These are phyloP conservation scores for Dictyostelium capitatum DNA, from an alignment of 78 protist genomes.

Conservation along the genomic window DNA sequence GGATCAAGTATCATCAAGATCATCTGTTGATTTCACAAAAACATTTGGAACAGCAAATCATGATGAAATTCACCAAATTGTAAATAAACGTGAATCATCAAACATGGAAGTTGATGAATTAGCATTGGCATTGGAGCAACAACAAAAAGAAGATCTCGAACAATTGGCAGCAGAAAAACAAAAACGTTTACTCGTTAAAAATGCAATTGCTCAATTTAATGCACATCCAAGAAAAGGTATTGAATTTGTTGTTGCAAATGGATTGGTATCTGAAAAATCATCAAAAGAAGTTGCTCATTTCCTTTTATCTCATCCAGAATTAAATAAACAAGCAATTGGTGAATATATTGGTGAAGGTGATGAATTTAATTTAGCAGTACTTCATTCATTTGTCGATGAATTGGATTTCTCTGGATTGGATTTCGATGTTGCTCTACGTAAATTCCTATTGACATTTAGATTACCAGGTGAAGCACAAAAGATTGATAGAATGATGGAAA, in stretches of 20 bases:
- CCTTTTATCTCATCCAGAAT: conserved; percentile 41
- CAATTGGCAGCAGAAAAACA: conserved; percentile 29
- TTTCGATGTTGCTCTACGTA: conserved; percentile 95
- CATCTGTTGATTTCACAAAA: conserved; percentile 46
- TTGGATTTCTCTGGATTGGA: conserved; percentile 85
- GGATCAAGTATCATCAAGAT: conserved; percentile 1
- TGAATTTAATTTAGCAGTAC: conserved; percentile 82
- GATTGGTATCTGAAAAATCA: conserved; percentile 1
- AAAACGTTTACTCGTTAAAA: conserved; percentile 17
- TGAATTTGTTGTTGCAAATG: conserved; percentile 37
- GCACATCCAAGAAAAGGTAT: conserved; percentile 70
- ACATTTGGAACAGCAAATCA: conserved; percentile 49
- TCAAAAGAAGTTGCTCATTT: conserved; percentile 82
- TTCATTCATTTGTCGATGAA: conserved; percentile 92
- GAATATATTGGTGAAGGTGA: conserved; percentile 84
- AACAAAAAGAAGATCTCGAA: conserved; percentile 33
- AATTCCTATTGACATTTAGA: conserved; percentile 90
- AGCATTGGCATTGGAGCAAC: conserved; percentile 28
- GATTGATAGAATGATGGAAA: conserved; percentile 98
- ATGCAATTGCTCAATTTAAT: conserved; percentile 41
- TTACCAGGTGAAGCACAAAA: conserved; percentile 99
- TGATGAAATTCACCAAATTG: conserved; percentile 52
- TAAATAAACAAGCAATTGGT: conserved; percentile 66
- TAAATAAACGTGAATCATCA: conserved; percentile 57
- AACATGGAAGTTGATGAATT: conserved; percentile 13